Conservation (phyloP, 2,329 filamentous ascomycete genomes). For the Sphaerostilbella broomeana region DNA sequence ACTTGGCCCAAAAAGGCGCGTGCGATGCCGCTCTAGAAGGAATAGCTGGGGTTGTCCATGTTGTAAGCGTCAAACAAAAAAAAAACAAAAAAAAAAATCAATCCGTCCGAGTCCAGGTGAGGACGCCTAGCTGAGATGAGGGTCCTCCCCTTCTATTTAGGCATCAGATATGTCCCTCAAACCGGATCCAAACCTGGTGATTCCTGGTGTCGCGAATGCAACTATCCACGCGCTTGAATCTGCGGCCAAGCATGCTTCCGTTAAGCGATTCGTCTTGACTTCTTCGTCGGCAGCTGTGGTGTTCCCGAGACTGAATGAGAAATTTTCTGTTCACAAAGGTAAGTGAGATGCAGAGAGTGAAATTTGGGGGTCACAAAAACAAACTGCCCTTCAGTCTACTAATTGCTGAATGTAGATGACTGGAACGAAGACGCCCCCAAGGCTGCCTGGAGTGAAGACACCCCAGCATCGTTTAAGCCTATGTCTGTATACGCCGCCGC, state of each 20-base stretch:
- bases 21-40: neutral
- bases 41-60: neutral
- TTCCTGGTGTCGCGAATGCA: conserved; percentile 25
- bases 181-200: conserved; percentile 17
- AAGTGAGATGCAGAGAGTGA: neutral
- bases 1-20: neutral
- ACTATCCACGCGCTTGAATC: conserved; percentile 24
- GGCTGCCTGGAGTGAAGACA: neutral
- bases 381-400: too few species aligned
- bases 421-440: neutral
- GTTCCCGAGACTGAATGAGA: too few species aligned
- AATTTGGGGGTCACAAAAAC: too few species aligned
- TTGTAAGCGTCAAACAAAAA: too few species aligned
- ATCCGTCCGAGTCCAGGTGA: too few species aligned
- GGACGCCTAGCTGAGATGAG: too few species aligned
- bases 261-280: conserved; percentile 35
- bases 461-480: conserved; percentile 1
- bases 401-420: neutral
- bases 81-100: too few species aligned
- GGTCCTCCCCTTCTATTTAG: too few species aligned
- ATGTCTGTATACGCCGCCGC: conserved; percentile 31
- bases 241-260: conserved; percentile 20
- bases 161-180: too few species aligned
- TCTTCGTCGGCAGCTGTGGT: conserved; percentile 30
- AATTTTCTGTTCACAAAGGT: too few species aligned